Base-by-base conservation (phyloP, 1,284 basidiomycete genomes). In the Ceratobasidium sp. region DNA sequence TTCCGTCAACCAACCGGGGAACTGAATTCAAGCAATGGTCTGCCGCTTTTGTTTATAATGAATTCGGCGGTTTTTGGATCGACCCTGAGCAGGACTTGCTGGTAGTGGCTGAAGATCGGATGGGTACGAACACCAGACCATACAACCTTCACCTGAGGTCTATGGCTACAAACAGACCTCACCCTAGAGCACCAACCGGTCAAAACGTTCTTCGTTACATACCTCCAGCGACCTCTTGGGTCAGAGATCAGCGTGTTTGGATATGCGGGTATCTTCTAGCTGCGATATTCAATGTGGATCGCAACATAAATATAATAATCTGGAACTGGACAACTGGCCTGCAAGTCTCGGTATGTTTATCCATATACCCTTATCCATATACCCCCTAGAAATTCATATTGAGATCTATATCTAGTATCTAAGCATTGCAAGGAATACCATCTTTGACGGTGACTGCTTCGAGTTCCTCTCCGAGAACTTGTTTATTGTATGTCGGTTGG, bases 31-130 rank as follows among this genome's bases (percentile, higher is more conserved):
- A 33, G 23, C 42, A 23, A 2, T 53, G 66, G 44, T 3, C 3
- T 28, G 6, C n/a, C 20, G 13, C 5, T 44, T 6, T 23, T 10
- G 23, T 49, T 23, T 23, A 39, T 28, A 20, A 3, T 5, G 26
- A 53, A 12, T 7, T 51, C 3, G 20, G 3, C 7, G 26, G 44
- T 15, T 33, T 67, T 23, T 15, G 28, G 40, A 68, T 68, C 15
- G 40, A 68, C 13, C 66, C 66, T 28, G 46, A 49, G 23, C 66
- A 68, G 44, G 66, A 68, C 44, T 33, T 68, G 26, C 13, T 68
- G 7, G 42, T 33, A 26, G 10, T 28, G 18, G 13, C 23, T 40
- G 26, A 28, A 40, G 58, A 7, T 4, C 3, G 26, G 33, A 46
- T 6, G 44, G 26, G 23, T 20, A 6, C 13, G 23, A 40, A 13